Conservation (phyloP, 2,329 filamentous ascomycete genomes). For the Xylariaceae sp. region DNA sequence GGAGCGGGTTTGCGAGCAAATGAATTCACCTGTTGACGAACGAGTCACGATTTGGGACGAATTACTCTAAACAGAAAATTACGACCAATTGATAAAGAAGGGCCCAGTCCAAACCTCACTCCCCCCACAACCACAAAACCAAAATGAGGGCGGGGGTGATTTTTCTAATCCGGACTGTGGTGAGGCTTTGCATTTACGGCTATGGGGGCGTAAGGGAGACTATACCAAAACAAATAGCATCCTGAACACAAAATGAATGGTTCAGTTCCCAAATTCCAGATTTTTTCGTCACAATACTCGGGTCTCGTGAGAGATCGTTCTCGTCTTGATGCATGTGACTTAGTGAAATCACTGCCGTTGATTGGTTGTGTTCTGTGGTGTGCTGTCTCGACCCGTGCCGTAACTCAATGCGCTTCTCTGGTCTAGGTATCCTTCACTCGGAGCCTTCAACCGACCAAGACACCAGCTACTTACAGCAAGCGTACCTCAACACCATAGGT, state of each 20-base stretch:
- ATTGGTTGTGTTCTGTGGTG: no score
- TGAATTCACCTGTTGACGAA: constrained; percentile 26
- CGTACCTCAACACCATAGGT: no score
- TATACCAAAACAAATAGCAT: constrained; percentile 47
- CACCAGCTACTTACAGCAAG: no score
- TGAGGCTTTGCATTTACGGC: constrained; percentile 49
- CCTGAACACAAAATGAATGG: constrained; percentile 37
- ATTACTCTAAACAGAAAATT: background rate
- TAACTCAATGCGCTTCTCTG: no score
- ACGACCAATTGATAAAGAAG: no score
- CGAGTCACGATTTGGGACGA: constrained; percentile 29
- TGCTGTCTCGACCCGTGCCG: no score
- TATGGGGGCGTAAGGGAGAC: constrained; percentile 47
- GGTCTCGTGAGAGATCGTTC: background rate
- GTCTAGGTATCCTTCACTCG: no score
- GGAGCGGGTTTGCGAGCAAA: constrained; percentile 26
- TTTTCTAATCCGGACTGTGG: constrained; percentile 39
- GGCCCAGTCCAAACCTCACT: constrained; percentile 14
- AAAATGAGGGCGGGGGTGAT: constrained; percentile 9
- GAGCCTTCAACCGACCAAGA: no score
- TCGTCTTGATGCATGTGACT: no score
- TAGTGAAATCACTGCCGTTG: no score
- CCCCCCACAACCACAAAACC: constrained; percentile 20
- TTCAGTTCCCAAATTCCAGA: constrained; percentile 26
- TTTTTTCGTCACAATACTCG: background rate